Conservation (phyloP, 176 grass and related monocot genomes). For the Oryza glumipatula region DNA sequence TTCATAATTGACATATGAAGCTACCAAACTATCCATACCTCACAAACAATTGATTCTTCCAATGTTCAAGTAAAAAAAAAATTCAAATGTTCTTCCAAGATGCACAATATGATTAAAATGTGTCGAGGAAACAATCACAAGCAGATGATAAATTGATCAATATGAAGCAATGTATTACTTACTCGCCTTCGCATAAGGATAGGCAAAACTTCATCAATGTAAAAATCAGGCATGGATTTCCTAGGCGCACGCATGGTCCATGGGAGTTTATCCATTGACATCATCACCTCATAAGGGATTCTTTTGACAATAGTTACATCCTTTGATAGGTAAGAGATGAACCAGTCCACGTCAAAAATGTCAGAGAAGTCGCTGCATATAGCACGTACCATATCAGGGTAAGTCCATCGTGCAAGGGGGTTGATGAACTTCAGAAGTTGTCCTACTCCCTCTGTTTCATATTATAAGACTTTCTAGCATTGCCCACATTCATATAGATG, state of each 20-base stretch:
- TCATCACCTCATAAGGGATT: slow-evolving; percentile 89
- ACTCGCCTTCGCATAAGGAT: slow-evolving; percentile 85
- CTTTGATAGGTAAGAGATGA: slow-evolving; percentile 77
- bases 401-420: neutral
- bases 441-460: neutral
- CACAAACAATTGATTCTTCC: neutral
- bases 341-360: slow-evolving; percentile 93
- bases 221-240: slow-evolving; percentile 94
- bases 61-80: no score
- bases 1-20: neutral
- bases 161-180: slow-evolving; percentile 52
- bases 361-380: slow-evolving; percentile 80
- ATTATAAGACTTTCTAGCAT: no score
- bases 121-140: slow-evolving; percentile 7
- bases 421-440: slow-evolving; percentile 8
- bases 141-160: neutral
- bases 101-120: neutral
- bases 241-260: slow-evolving; percentile 95
- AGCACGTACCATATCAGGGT: slow-evolving; percentile 24
- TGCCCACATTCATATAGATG: no score
- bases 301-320: slow-evolving; percentile 83
- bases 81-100: neutral
- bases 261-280: slow-evolving; percentile 90
- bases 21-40: slow-evolving; percentile 16
- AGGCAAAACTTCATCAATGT: slow-evolving; percentile 83